Evolutionary conservation across 2,329 filamentous ascomycete genomes (phyloP).

Genomic region (Xylaria sp.): DNA sequence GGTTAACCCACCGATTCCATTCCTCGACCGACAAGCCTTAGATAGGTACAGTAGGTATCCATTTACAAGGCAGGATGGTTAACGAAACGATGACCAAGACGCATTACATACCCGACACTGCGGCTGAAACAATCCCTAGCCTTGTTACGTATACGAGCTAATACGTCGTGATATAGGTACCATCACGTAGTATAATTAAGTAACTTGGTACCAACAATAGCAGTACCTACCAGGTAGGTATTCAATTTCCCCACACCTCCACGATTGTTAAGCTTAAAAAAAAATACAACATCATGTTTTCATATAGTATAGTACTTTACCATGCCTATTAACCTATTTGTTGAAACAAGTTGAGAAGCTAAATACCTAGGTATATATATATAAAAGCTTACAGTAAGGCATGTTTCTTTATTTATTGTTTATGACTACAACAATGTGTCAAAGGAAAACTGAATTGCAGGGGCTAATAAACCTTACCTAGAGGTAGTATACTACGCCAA

Average conservation of each 20-base stretch:
- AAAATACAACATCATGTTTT: too few relatives aligned
- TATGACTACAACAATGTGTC: background rate
- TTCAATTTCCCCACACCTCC: background rate
- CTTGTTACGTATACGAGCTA: background rate
- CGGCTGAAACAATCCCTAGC: slow-evolving; percentile 2
- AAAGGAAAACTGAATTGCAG: background rate
- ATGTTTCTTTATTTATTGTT: too few relatives aligned
- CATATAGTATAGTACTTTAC: too few relatives aligned
- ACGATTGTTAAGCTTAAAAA: background rate
- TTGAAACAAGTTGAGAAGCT: too few relatives aligned
- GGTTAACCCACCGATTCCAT: background rate
- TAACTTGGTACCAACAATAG: too few relatives aligned
- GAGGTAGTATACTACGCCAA: background rate
- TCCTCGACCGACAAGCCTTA: too few relatives aligned
- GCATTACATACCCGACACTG: background rate
- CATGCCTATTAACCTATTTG: too few relatives aligned
- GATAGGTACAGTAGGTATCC: too few relatives aligned
- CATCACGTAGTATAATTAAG: background rate
- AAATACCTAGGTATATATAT: background rate
- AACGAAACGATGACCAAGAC: background rate
- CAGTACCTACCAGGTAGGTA: too few relatives aligned
- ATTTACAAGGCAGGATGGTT: background rate
- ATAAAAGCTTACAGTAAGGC: background rate
- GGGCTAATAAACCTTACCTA: background rate
- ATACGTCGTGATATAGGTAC: background rate